Percentiles rank a stretch among this genome's conserved stretches.
phyloP scores from a whole-genome alignment of 129 eudicot genomes.

The Flaveria bidentis region DNA sequence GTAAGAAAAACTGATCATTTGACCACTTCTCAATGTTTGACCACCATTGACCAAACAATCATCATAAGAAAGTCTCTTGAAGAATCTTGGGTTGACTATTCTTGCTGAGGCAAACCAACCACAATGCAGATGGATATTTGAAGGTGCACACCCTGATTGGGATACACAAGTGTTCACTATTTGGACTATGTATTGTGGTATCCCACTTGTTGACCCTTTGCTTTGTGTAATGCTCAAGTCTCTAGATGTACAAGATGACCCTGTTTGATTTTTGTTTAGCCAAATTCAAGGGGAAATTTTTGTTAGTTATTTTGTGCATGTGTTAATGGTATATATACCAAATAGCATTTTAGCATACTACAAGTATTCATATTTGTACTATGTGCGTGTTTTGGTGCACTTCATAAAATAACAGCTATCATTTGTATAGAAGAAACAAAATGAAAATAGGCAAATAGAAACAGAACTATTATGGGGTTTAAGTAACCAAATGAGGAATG shows the following conservation, averaged over 20 bases:
- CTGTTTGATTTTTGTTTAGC: conserved; percentile 16
- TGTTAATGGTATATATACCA: too few species aligned
- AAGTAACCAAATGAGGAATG: too few species aligned
- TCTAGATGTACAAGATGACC: conserved; percentile 44
- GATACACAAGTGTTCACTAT: conserved; percentile 69
- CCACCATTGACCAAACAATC: conserved; percentile 71
- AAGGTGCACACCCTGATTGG: conserved; percentile 61
- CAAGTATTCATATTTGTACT: conserved; percentile 4
- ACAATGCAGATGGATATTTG: conserved; percentile 68
- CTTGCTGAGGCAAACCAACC: conserved; percentile 83
- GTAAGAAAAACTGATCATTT: conserved; percentile 64
- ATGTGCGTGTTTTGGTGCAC: not conserved
- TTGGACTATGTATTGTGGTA: conserved; percentile 65
- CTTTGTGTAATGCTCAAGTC: conserved; percentile 77
- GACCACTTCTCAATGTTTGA: conserved; percentile 48
- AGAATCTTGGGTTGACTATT: conserved; percentile 61
- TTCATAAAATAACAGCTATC: not conserved
- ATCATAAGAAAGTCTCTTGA: conserved; percentile 67
- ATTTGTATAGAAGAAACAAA: too few species aligned
- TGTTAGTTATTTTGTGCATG: not conserved
- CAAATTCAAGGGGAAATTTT: not conserved
- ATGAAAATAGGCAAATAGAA: too few species aligned
- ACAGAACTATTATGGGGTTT: too few species aligned
- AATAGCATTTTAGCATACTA: too few species aligned
- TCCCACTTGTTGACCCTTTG: conserved; percentile 54